Conservation (phyloP, 2,329 filamentous ascomycete species). For the Penicillium verrucosum region DNA sequence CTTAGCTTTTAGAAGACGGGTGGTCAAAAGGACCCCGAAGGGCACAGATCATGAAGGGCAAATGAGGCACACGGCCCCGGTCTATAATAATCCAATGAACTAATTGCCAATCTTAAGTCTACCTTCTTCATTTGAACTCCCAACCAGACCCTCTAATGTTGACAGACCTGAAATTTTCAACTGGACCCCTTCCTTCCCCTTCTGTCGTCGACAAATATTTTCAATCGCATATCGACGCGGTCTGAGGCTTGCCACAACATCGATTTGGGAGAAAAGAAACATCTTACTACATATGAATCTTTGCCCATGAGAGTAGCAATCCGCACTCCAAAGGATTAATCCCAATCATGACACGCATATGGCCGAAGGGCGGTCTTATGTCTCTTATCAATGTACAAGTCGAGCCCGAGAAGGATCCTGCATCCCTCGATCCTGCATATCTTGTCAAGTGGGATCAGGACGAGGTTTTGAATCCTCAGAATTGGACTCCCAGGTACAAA, state of each 20-base stretch:
- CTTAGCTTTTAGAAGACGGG: no score
- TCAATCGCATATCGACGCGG: background rate
- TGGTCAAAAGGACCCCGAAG: no score
- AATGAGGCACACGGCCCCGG: no score
- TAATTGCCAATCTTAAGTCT: no score
- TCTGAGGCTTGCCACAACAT: background rate
- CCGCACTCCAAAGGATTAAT: background rate
- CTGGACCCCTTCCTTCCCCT: no score
- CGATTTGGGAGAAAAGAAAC: background rate
- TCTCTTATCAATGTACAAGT: background rate
- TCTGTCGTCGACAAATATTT: background rate
- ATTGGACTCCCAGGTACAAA: constrained; percentile 46
- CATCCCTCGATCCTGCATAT: constrained; percentile 8
- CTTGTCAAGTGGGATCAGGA: constrained; percentile 13
- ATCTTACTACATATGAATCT: background rate
- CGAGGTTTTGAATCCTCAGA: constrained; percentile 44
- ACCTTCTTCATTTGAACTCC: no score
- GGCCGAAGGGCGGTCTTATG: background rate
- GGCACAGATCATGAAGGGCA: no score
- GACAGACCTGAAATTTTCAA: background rate
- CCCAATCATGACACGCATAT: background rate
- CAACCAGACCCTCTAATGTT: background rate
- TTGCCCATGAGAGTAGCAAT: background rate
- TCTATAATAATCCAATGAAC: no score
- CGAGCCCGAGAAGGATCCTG: background rate